Conservation (phyloP, 73 alveolate species). For the Paramecium sonneborni region DNA sequence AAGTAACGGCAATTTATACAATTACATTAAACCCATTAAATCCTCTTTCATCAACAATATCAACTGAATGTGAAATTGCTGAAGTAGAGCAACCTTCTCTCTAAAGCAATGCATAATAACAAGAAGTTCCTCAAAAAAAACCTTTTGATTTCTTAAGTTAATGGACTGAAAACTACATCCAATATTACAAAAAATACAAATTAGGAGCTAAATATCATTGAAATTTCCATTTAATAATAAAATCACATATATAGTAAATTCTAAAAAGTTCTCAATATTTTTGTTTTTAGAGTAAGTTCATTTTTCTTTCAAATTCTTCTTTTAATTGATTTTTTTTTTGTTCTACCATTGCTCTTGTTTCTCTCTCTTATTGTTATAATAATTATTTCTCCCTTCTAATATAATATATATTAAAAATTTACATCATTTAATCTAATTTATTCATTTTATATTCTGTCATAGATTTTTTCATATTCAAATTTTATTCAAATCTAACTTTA, state of each 20-base stretch:
- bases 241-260: background rate
- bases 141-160: background rate
- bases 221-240: background rate
- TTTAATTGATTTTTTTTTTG: background rate
- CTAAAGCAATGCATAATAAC: background rate
- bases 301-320: background rate
- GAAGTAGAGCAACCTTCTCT: constrained; percentile 51
- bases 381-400: background rate
- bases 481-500: background rate
- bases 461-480: background rate
- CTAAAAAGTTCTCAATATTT: background rate
- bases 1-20: constrained; percentile 35
- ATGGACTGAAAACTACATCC: constrained; percentile 18
- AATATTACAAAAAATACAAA: background rate
- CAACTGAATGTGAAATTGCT: background rate
- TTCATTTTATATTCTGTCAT: constrained; percentile 20
- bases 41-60: constrained; percentile 18
- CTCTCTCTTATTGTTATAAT: background rate
- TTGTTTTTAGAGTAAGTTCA: background rate
- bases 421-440: constrained; percentile 28
- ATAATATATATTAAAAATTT: background rate
- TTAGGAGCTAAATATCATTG: background rate
- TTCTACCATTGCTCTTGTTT: background rate
- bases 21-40: constrained; percentile 6
- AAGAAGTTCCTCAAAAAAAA: background rate